phyloP scores from a whole-genome alignment of 2,329 filamentous ascomycete species.

The Onygenales sp. region DNA sequence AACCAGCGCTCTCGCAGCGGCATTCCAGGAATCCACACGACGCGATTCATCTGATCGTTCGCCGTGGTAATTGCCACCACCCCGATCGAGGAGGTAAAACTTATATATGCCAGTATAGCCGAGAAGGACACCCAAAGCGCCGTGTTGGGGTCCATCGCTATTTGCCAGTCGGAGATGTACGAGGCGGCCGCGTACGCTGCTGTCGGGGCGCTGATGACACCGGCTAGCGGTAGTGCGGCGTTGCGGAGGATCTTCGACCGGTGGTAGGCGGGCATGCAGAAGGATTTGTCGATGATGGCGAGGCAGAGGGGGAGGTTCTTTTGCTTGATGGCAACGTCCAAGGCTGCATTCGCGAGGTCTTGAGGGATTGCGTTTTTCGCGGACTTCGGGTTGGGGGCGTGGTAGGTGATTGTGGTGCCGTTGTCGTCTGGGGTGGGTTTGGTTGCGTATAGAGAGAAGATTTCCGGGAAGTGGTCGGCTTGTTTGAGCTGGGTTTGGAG shows the following conservation, averaged over 20 bases:
- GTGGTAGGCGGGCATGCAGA: conserved; percentile 34
- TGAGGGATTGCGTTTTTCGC: conserved; percentile 62
- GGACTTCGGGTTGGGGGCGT: conserved; percentile 56
- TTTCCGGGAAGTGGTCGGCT: conserved; percentile 66
- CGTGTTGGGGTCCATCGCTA: conserved; percentile 63
- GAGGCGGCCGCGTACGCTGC: conserved; percentile 57
- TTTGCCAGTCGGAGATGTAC: conserved; percentile 57
- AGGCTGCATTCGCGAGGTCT: conserved; percentile 60
- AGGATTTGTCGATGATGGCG: conserved; percentile 59
- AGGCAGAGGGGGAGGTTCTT: conserved; percentile 72
- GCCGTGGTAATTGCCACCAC: conserved; percentile 74
- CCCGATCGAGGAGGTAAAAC: conserved; percentile 71
- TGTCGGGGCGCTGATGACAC: conserved; percentile 26
- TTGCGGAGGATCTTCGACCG: conserved; percentile 35
- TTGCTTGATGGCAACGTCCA: conserved; percentile 69
- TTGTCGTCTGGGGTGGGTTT: conserved; percentile 63
- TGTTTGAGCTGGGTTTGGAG: conserved; percentile 64
- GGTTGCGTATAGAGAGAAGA: conserved; percentile 71
- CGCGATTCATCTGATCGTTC: conserved; percentile 91
- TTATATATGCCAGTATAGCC: conserved; percentile 74
- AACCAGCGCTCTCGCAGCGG: conserved; percentile 75
- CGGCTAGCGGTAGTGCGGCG: conserved; percentile 30
- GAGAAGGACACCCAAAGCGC: conserved; percentile 72
- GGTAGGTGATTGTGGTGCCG: conserved; percentile 51
- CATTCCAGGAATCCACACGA: conserved; percentile 80